Conservation (phyloP, 768 basidiomycete genomes). For the Leccinum aurantiacum region DNA sequence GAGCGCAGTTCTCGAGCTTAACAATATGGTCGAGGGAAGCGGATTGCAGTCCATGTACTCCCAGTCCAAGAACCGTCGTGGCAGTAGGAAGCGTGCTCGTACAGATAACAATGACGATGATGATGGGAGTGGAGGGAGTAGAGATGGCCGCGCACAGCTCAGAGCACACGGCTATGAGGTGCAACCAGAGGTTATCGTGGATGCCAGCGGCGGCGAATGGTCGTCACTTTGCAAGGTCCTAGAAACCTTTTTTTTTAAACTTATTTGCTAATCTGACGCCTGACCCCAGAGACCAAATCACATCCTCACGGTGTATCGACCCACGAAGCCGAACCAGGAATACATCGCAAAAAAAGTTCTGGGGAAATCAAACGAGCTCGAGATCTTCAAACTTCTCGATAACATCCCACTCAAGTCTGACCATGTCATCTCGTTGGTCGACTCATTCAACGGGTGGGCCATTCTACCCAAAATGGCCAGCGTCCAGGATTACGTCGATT, state of each 20-base stretch:
- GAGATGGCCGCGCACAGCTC: background rate
- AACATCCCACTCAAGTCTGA: background rate
- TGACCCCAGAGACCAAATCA: background rate
- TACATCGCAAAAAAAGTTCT: background rate
- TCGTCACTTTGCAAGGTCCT: background rate
- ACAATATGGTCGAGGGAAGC: background rate
- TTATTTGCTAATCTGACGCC: background rate
- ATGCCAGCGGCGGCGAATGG: background rate
- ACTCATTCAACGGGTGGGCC: background rate
- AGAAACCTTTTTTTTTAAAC: background rate
- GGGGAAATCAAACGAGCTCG: background rate
- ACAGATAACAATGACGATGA: no score
- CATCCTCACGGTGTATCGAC: background rate
- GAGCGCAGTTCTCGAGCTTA: background rate
- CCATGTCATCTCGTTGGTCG: background rate
- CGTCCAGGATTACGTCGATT: background rate
- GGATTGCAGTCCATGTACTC: background rate
- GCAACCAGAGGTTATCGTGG: background rate
- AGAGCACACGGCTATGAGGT: background rate
- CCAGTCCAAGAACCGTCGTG: no score
- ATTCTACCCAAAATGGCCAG: background rate
- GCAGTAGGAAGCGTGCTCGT: no score
- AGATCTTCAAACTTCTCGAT: background rate
- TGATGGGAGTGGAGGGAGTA: no score
- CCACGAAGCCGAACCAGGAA: background rate